A percentile compares a stretch with the other conserved stretches of the same genome.
Conservation (phyloP, 768 basidiomycete species). For the Macrocybe gigantea region DNA sequence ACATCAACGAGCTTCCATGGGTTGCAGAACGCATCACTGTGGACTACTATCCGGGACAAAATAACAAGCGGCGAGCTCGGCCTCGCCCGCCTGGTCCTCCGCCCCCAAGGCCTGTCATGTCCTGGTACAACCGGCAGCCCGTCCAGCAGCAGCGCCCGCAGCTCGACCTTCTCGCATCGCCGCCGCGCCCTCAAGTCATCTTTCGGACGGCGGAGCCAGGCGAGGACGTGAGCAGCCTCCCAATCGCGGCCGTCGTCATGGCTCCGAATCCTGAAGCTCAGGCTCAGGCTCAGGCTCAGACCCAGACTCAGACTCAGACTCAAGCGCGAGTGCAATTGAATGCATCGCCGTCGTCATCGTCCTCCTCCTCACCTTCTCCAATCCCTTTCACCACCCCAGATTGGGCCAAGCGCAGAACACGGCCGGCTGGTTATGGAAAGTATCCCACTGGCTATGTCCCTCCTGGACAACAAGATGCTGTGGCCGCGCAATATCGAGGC, state of each 20-base stretch:
- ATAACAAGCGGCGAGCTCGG: constrained; percentile 2
- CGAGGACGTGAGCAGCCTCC: neutral
- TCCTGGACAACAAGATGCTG: constrained; percentile 4
- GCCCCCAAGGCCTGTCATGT: constrained; percentile 5
- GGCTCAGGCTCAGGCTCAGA: too few species aligned
- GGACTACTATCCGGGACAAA: constrained; percentile 23
- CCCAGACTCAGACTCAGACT: too few species aligned
- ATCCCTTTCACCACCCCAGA: neutral
- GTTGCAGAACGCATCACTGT: constrained; percentile 24
- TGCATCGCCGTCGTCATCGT: neutral
- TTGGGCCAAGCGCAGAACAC: neutral
- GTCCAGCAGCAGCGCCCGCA: constrained; percentile 1
- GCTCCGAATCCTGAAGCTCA: neutral
- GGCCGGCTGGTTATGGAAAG: neutral
- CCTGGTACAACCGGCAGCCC: constrained; percentile 10
- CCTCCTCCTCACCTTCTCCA: neutral
- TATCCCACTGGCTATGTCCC: constrained; percentile 12
- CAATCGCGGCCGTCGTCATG: neutral
- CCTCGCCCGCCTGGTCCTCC: neutral
- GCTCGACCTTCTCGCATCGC: constrained; percentile 10
- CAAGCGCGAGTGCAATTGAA: constrained; percentile 2
- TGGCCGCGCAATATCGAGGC: constrained; percentile 4
- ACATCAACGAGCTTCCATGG: constrained; percentile 30
- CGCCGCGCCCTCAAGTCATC: constrained; percentile 1
- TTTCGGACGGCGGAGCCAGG: too few species aligned